These are phyloP conservation scores for Salvia miltiorrhiza DNA, from an alignment of 257 asterid species.

Conservation along the genomic window DNA sequence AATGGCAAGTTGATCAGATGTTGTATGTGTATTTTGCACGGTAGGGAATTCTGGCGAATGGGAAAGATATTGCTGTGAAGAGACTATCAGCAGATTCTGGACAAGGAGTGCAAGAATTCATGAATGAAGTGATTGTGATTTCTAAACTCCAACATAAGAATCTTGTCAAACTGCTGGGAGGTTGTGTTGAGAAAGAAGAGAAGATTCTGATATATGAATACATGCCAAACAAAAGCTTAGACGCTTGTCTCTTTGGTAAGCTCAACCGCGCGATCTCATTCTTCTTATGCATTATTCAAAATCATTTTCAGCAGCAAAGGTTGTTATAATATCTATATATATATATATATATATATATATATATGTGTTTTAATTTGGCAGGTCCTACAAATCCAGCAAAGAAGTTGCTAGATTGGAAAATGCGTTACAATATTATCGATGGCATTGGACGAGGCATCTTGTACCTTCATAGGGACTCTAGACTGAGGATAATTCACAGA, in stretches of 20 bases:
- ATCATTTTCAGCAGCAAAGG: no score
- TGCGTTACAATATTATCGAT: slow-evolving; percentile 23
- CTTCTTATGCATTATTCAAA: background rate
- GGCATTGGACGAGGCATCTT: slow-evolving; percentile 40
- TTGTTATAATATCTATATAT: background rate
- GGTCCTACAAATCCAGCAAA: no score
- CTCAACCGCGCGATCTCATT: background rate
- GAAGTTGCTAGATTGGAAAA: no score
- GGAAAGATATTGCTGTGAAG: slow-evolving; percentile 39
- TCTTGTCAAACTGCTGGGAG: slow-evolving; percentile 37
- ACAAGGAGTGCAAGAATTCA: slow-evolving; percentile 41
- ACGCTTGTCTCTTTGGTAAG: slow-evolving; percentile 35
- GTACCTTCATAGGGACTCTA: slow-evolving; percentile 39
- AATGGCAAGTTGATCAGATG: no score
- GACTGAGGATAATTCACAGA: slow-evolving; percentile 34
- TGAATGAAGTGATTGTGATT: slow-evolving; percentile 39
- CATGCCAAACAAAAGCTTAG: slow-evolving; percentile 41
- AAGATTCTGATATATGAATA: slow-evolving; percentile 36
- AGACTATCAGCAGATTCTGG: slow-evolving; percentile 38
- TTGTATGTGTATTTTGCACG: background rate
- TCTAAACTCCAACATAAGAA: slow-evolving; percentile 46
- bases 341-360: no score
- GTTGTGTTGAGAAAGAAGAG: slow-evolving; percentile 38
- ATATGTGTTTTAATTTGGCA: no score
- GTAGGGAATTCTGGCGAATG: slow-evolving; percentile 31